Base-by-base conservation (phyloP, 176 grass and related monocot species). In the Oryza glaberrima region DNA sequence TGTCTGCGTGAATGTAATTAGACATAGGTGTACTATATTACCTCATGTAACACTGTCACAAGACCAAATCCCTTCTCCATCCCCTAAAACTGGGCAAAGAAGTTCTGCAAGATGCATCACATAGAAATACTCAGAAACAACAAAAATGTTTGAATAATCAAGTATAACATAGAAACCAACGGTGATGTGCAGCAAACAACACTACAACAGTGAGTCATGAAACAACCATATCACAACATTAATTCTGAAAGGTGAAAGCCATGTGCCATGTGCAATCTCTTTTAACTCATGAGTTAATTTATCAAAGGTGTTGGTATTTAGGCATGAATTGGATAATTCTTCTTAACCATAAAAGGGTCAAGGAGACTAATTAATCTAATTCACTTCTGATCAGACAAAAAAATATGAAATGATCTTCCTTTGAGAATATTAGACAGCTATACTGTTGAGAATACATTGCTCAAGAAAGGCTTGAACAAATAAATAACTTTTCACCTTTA, bases 31-130 rank as follows among this genome's bases (percentile, higher is more conserved):
- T 34, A 30, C 0, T 44, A 36, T 67, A 26, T 84, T 87, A 91
- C 89, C 89, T 91, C 71, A 70, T 38, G 44, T 30, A 22, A 84
- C 77, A 51, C 69, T 87, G 52, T 17, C 48, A 70, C 17, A 65
- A 82, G 76, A 72, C 77, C 10, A 41, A 75, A 86, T 64, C 44
- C 43, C 85, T 87, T 81, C 89, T 25, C 43, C 81, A 66, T 87
- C 89, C 76, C 14, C 81, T 91, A 91, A 91, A 91, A 77, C 66
- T 91, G 85, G 85, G 76, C 64, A 81, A 87, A 80, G 26, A 87
- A 87, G 52, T 84, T 71, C 89, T 87, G 89, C 65, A 91, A 76
- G 41, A 23, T 56, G n/a, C 61, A 65, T 44, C 2, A 35, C 2
- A 11, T 32, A 77, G 46, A 22, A 82, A 35, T 71, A 77, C 47